Percentiles rank a stretch among this genome's conserved stretches.
Evolutionary conservation across 495 filamentous ascomycete species (phyloP).

Genomic region (Astrothelium macrocarpum): DNA sequence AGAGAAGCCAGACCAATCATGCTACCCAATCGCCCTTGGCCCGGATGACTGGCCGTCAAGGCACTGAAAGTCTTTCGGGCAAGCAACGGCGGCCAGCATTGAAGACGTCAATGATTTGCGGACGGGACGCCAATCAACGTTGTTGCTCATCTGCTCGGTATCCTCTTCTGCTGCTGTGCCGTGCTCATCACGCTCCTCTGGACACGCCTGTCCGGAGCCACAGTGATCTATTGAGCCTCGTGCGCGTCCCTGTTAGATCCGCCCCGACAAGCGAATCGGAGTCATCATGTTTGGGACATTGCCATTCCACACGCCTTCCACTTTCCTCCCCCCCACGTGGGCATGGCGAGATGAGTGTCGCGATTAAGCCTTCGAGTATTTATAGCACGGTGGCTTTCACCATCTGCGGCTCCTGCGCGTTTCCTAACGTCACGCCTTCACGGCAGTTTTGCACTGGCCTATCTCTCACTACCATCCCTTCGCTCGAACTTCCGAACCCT

Average conservation of each 20-base stretch:
- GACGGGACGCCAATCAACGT: neutral
- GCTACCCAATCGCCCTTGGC: neutral
- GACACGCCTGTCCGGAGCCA: neutral
- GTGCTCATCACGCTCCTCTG: too few relatives aligned
- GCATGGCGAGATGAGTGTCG: neutral
- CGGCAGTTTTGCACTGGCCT: neutral
- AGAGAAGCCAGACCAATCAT: conserved; percentile 1
- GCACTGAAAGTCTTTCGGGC: neutral
- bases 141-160: neutral
- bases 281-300: neutral
- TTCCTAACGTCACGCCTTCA: neutral
- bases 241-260: neutral
- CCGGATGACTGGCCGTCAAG: neutral
- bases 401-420: neutral
- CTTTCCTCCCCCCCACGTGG: neutral
- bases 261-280: neutral
- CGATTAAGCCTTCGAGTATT: neutral
- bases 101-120: neutral
- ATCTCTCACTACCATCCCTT: neutral
- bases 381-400: neutral
- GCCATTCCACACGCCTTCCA: neutral
- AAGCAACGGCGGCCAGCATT: neutral
- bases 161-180: too few relatives aligned
- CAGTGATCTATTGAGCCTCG: neutral
- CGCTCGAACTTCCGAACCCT: neutral